These are phyloP conservation scores for Ilex paraguariensis DNA, from an alignment of 305 asterid genomes.

Conservation along the genomic window DNA sequence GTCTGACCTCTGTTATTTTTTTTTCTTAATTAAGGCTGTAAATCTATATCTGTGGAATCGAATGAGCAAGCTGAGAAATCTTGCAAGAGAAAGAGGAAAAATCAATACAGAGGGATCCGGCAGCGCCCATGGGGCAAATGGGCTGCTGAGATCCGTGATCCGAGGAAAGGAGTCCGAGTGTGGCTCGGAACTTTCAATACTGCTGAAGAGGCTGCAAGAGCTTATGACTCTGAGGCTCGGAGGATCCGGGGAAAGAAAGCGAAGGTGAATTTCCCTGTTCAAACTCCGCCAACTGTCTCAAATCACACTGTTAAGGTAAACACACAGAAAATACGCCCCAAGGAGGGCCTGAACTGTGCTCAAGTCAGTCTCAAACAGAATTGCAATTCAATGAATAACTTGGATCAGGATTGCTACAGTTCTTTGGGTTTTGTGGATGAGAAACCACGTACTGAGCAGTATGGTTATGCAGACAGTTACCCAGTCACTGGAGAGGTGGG, in stretches of 20 bases:
- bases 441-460: conserved; percentile 50
- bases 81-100: conserved; percentile 86
- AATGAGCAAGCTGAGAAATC: conserved; percentile 57
- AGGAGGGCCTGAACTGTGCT: conserved; percentile 30
- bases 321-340: conserved; percentile 25
- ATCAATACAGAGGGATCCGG: conserved; percentile 88
- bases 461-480: conserved; percentile 26
- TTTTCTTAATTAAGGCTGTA: conserved; percentile 31
- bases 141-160: conserved; percentile 99
- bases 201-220: conserved; percentile 99
- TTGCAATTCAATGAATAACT: conserved; percentile 26
- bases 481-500: conserved; percentile 29
- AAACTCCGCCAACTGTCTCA: conserved; percentile 35
- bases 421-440: conserved; percentile 46
- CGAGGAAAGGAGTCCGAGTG: conserved; percentile 89
- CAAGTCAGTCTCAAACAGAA: conserved; percentile 28
- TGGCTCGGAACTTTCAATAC: conserved; percentile 97
- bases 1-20: background rate
- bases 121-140: conserved; percentile 99
- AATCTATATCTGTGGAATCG: conserved; percentile 30
- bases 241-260: conserved; percentile 94
- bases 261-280: conserved; percentile 85
- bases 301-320: conserved; percentile 33
- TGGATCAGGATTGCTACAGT: conserved; percentile 36
- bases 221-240: conserved; percentile 87